These are phyloP conservation scores for Saccharomyces hybrid DNA, from an alignment of 1,139 yeast genomes.

Conservation along the genomic window DNA sequence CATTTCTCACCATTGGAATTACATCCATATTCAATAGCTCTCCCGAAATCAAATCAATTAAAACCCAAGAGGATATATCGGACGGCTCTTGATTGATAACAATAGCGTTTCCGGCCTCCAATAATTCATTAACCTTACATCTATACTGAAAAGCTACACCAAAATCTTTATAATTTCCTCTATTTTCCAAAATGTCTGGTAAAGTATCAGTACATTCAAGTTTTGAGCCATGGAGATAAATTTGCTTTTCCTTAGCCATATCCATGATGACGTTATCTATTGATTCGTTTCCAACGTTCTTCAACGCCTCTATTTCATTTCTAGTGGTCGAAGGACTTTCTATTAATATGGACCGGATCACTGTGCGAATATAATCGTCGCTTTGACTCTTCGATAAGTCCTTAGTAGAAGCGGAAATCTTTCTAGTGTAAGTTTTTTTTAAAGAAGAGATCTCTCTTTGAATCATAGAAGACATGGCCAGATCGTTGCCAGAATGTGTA, in stretches of 20 bases:
- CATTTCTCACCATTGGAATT: constrained; percentile 19
- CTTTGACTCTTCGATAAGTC: constrained; percentile 2
- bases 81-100: constrained; percentile 24
- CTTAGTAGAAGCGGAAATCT: neutral
- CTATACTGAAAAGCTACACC: constrained; percentile 14
- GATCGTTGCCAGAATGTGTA: constrained; percentile 12
- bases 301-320: constrained; percentile 20
- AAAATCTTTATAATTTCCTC: constrained; percentile 19
- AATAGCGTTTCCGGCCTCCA: constrained; percentile 20
- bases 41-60: constrained; percentile 22
- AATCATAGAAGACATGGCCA: constrained; percentile 31
- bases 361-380: constrained; percentile 23
- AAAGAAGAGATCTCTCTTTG: constrained; percentile 27
- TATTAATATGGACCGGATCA: constrained; percentile 26
- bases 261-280: constrained; percentile 29
- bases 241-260: constrained; percentile 30
- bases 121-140: constrained; percentile 16
- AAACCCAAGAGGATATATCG: constrained; percentile 21
- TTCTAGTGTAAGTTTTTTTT: constrained; percentile 20
- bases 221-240: constrained; percentile 24
- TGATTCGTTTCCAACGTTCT: constrained; percentile 19
- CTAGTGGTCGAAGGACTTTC: constrained; percentile 19
- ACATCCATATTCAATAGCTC: constrained; percentile 13
- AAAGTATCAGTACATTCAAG: constrained; percentile 23
- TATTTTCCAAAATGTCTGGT: constrained; percentile 19